Conservation (phyloP, 2,329 filamentous ascomycete species). For the Pyricularia pennisetigena region DNA sequence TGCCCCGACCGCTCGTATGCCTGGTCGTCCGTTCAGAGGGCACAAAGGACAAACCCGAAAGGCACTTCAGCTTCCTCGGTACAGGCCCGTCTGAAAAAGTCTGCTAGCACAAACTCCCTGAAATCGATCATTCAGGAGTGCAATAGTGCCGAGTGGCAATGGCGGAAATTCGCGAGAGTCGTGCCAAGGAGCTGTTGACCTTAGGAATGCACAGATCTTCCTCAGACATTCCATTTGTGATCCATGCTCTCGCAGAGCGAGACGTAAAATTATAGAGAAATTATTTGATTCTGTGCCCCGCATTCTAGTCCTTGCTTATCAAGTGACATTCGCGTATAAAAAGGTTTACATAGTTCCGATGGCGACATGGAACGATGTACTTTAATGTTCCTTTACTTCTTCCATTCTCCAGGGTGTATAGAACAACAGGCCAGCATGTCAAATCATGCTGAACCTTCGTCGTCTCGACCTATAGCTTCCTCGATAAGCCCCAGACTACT, state of each 20-base stretch:
- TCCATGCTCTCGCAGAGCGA: too few species aligned
- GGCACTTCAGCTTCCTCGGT: background rate
- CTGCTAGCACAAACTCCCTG: background rate
- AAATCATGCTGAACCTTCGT: background rate
- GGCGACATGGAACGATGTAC: background rate
- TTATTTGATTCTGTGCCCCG: background rate
- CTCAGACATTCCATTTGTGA: background rate
- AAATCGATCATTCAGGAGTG: background rate
- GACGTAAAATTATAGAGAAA: background rate
- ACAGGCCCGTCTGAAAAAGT: background rate
- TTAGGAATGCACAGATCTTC: background rate
- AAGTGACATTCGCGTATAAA: background rate
- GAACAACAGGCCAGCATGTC: background rate
- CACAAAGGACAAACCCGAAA: background rate
- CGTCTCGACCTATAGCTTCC: background rate
- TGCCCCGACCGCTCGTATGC: too few species aligned
- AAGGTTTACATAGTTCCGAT: background rate
- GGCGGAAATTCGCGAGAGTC: background rate
- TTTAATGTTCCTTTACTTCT: background rate
- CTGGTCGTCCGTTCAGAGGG: background rate
- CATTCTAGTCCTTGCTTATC: background rate
- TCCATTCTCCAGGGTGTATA: background rate
- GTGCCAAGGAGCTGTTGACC: background rate
- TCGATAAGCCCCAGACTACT: constrained; percentile 41
- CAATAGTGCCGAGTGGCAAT: background rate